These are phyloP conservation scores for Penicillium sp. DNA, from an alignment of 2,329 filamentous ascomycete species.

Conservation along the genomic window DNA sequence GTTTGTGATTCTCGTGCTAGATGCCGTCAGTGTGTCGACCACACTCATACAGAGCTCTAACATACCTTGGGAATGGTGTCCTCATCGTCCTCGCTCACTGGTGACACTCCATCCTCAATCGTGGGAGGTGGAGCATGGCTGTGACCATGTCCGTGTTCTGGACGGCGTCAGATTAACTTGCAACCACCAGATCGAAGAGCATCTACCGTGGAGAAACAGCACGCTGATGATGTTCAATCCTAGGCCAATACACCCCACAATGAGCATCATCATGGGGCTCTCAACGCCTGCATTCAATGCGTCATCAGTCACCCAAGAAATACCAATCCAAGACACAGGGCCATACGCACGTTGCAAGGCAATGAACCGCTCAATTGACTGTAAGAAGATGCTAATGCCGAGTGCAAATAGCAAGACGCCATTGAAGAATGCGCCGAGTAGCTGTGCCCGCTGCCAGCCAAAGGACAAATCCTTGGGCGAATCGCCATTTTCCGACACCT, in stretches of 20 bases:
- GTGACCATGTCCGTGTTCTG: slow-evolving; percentile 23
- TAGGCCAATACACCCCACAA: slow-evolving; percentile 67
- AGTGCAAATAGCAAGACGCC: slow-evolving; percentile 70
- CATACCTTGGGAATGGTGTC: slow-evolving; percentile 18
- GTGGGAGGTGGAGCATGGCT: slow-evolving; percentile 7
- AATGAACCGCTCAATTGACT: slow-evolving; percentile 64
- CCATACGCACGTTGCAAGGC: slow-evolving; percentile 27
- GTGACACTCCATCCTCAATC: slow-evolving; percentile 13
- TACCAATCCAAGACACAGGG: neutral
- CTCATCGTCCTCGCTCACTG: slow-evolving; percentile 5
- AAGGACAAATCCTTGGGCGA: slow-evolving; percentile 63
- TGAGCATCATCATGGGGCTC: slow-evolving; percentile 63
- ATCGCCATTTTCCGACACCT: slow-evolving; percentile 58
- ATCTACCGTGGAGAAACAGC: slow-evolving; percentile 61
- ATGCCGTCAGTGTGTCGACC: neutral
- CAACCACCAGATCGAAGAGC: neutral
- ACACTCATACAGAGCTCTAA: neutral
- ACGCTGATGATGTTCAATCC: slow-evolving; percentile 65
- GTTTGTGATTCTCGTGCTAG: slow-evolving; percentile 29
- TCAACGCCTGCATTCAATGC: slow-evolving; percentile 58
- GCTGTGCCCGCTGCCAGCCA: slow-evolving; percentile 72
- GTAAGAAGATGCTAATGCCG: slow-evolving; percentile 68
- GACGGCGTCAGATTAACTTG: slow-evolving; percentile 9
- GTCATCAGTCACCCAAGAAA: slow-evolving; percentile 8
- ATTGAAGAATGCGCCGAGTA: slow-evolving; percentile 78